Base-by-base conservation (phyloP, 2,329 filamentous ascomycete genomes). In the Xylaria sp. region DNA sequence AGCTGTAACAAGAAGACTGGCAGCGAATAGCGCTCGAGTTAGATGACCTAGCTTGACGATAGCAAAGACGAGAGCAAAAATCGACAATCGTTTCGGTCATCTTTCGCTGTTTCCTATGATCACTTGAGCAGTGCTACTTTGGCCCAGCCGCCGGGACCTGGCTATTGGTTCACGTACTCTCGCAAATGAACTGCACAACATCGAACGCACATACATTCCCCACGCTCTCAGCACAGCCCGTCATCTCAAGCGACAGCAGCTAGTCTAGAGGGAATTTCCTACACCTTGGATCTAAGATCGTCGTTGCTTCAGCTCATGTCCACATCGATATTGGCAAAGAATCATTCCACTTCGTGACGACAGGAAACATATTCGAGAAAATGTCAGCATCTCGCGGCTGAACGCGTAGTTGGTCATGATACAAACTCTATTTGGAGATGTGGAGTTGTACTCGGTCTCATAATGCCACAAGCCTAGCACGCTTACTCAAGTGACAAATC, bases 11-110 rank as follows among this genome's bases (percentile, higher is more conserved):
- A 75, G 65, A 73, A 82, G 81, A 82, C 81, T 83, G 80, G 83
- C 82, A 85, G 86, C 85, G 85, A 83, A 83, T 87, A 87, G 86
- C 85, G 84, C 85, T 85, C 84, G 81, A 84, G 82, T 83, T 83
- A 83, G 83, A 88, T 86, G 87, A 88, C 87, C 88, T 92, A 92
- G 89, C 88, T 88, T 88, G 87, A 89, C 87, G 89, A 89, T 92
- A 92, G 90, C 90, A 91, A 88, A 90, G 84, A 76, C 69, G 74
- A 73, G 71, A 75, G 72, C 63, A 75, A 80, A 78, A 79, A 80
- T 80, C 68, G 82, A 80, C 80, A 80, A 79, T 70, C 69, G 56
- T 79, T 82, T 79, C 77, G 83, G 80, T 79, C 78, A 80, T 78
- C 77, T 75, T 78, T 79, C 79, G 77, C 79, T 83, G 79, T 80